Evolutionary conservation across 306 rosid genomes (phyloP).

Genomic region (Vigna angularis): DNA sequence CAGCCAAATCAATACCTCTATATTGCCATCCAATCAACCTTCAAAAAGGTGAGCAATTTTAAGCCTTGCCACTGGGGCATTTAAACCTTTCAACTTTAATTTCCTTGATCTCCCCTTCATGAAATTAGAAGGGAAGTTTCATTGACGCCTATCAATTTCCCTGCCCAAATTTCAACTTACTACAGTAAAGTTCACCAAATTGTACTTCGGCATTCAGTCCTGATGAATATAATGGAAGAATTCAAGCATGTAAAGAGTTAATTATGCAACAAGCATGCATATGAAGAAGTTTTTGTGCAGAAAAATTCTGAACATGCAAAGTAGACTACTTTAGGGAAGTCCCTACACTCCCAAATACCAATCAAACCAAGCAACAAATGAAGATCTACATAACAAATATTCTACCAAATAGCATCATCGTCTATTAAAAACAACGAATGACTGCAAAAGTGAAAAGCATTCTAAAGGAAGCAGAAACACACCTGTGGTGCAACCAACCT

Average conservation of each 20-base stretch:
- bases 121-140: conserved; percentile 5
- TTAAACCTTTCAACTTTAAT: neutral
- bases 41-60: neutral
- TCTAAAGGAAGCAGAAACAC: conserved; percentile 39
- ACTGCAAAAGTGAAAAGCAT: neutral
- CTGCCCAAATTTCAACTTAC: conserved; percentile 5
- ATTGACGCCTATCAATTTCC: neutral
- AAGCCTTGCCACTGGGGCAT: neutral
- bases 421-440: conserved; percentile 1
- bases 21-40: neutral
- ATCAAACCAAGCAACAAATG: neutral
- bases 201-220: neutral
- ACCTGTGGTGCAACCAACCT: conserved; percentile 98
- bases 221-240: neutral
- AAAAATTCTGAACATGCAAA: conserved; percentile 4
- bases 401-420: neutral
- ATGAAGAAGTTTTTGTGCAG: neutral
- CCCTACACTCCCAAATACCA: neutral
- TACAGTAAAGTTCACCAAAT: neutral
- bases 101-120: neutral
- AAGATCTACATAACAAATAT: neutral
- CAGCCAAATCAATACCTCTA: conserved; percentile 11
- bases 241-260: neutral
- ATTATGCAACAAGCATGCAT: neutral
- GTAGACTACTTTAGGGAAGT: neutral